These are phyloP conservation scores for Esteya vermicola DNA, from an alignment of 2,329 filamentous ascomycete species.

Conservation along the genomic window DNA sequence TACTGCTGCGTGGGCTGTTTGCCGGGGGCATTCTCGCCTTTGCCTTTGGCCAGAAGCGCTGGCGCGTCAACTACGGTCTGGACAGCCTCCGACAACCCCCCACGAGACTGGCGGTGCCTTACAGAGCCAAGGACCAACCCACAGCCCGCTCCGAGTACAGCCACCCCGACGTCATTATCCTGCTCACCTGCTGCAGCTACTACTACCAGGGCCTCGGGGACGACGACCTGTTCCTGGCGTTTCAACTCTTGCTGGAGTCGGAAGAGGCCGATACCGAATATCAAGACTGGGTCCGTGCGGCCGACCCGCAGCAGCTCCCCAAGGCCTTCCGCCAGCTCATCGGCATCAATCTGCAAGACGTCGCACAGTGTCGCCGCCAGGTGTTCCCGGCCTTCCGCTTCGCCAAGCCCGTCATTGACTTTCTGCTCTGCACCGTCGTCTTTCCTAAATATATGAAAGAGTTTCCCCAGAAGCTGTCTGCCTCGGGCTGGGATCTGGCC, in stretches of 20 bases:
- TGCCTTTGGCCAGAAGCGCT: conserved; percentile 41
- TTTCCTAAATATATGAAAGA: conserved; percentile 50
- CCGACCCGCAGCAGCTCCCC: conserved; percentile 18
- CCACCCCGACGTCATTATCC: conserved; percentile 43
- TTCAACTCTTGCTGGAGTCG: conserved; percentile 31
- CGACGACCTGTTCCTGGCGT: conserved; percentile 29
- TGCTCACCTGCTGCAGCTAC: conserved; percentile 39
- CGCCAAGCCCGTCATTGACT: conserved; percentile 44
- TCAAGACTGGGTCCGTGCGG: conserved; percentile 25
- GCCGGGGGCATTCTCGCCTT: conserved; percentile 39
- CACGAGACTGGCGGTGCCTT: conserved; percentile 42
- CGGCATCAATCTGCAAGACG: conserved; percentile 46
- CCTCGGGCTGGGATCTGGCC: conserved; percentile 55
- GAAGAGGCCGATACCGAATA: conserved; percentile 41
- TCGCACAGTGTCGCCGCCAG: conserved; percentile 24
- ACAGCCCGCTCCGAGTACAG: conserved; percentile 44
- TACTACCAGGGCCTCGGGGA: conserved; percentile 41
- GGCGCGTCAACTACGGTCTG: conserved; percentile 50
- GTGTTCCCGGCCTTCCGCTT: conserved; percentile 40
- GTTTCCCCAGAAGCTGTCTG: conserved; percentile 47
- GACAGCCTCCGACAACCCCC: conserved; percentile 24
- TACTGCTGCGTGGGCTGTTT: conserved; percentile 41
- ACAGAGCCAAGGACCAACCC: conserved; percentile 43
- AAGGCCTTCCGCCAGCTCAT: conserved; percentile 23
- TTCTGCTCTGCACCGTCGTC: conserved; percentile 42